phyloP scores from a whole-genome alignment of 768 basidiomycete genomes.

The Lanmaoa pseudosensibilis region DNA sequence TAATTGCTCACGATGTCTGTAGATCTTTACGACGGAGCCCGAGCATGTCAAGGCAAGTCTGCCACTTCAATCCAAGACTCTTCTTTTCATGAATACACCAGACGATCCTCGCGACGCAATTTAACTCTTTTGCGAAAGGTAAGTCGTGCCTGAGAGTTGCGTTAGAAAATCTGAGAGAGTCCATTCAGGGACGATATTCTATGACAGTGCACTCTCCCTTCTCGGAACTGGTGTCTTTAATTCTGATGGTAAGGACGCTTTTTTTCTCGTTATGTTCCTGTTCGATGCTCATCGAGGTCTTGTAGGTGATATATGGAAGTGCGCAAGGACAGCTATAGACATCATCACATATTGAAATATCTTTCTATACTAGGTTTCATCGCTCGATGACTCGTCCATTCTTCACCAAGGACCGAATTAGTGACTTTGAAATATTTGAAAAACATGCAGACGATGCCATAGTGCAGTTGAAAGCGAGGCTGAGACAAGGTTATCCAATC shows the following conservation, averaged over 20 bases:
- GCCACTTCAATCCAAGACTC: background rate
- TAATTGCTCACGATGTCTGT: background rate
- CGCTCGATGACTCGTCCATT: slow-evolving; percentile 61
- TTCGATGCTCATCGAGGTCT: background rate
- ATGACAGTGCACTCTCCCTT: slow-evolving; percentile 28
- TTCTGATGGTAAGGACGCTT: slow-evolving; percentile 43
- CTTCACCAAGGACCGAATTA: slow-evolving; percentile 54
- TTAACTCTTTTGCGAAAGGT: slow-evolving; percentile 44
- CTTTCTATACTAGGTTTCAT: slow-evolving; percentile 44
- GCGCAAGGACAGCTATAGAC: background rate
- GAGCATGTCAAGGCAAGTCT: slow-evolving; percentile 43
- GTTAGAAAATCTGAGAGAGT: slow-evolving; percentile 21
- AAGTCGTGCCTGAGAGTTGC: slow-evolving; percentile 3
- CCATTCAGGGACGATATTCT: slow-evolving; percentile 15
- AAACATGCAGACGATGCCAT: slow-evolving; percentile 50
- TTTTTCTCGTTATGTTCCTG: background rate
- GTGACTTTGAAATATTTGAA: slow-evolving; percentile 55
- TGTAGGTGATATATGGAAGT: slow-evolving; percentile 61
- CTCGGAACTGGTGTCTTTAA: slow-evolving; percentile 63
- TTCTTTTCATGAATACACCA: slow-evolving; percentile 17
- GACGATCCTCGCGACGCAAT: slow-evolving; percentile 47
- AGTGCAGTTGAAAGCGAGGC: slow-evolving; percentile 41
- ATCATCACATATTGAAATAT: background rate
- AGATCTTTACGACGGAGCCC: slow-evolving; percentile 50
- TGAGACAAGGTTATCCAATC: slow-evolving; percentile 48